These are phyloP conservation scores for Posidonia australis DNA, from an alignment of 106 monocot species.

Conservation along the genomic window DNA sequence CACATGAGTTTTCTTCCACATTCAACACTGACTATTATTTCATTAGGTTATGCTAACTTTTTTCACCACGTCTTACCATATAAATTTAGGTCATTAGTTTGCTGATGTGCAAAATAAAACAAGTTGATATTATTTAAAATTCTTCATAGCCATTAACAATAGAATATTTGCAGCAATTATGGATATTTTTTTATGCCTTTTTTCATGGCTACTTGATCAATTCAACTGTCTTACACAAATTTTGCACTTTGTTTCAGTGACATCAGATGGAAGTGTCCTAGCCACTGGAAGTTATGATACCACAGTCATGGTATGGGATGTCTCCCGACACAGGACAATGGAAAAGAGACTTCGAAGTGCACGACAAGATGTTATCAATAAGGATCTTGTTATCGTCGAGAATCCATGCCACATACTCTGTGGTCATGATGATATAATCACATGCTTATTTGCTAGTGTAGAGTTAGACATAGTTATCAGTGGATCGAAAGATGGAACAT, in stretches of 20 bases:
- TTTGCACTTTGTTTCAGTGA: constrained; percentile 33
- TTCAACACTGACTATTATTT: background rate
- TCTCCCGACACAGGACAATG: constrained; percentile 24
- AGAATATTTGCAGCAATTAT: too few relatives aligned
- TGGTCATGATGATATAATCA: constrained; percentile 96
- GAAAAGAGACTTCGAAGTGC: constrained; percentile 51
- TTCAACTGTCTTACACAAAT: background rate
- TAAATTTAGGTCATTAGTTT: background rate
- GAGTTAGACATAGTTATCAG: constrained; percentile 93
- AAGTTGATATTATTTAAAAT: too few relatives aligned
- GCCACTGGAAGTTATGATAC: constrained; percentile 98
- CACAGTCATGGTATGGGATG: constrained; percentile 92
- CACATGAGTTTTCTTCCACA: background rate
- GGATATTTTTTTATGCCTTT: too few relatives aligned
- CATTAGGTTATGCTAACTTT: background rate
- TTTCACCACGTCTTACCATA: background rate
- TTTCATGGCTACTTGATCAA: too few relatives aligned
- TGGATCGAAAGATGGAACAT: constrained; percentile 97
- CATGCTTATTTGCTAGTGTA: constrained; percentile 72
- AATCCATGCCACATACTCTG: constrained; percentile 84
- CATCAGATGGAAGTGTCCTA: constrained; percentile 78
- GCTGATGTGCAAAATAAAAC: too few relatives aligned
- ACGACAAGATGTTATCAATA: constrained; percentile 36
- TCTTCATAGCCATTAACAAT: too few relatives aligned
- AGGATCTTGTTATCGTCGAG: constrained; percentile 54